A percentile compares a stretch with the other conserved stretches of the same genome.
These are phyloP conservation scores for Lasiosphaeria miniovina DNA, from an alignment of 495 filamentous ascomycete species.

Conservation along the genomic window DNA sequence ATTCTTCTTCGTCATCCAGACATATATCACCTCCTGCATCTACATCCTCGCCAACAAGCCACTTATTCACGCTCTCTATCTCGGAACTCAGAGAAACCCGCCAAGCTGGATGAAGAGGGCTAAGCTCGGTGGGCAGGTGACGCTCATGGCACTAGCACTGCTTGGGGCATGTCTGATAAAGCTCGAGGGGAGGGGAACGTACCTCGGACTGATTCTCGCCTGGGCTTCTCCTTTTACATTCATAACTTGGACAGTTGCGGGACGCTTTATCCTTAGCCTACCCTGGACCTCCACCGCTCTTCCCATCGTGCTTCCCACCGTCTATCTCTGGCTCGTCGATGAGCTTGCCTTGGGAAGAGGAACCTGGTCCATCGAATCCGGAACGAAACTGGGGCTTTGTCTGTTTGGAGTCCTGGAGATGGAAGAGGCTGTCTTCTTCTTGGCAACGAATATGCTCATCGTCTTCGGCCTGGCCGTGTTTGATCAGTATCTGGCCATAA, in stretches of 20 bases:
- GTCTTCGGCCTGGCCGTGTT: slow-evolving; percentile 63
- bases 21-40: slow-evolving; percentile 63
- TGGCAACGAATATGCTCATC: slow-evolving; percentile 61
- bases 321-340: slow-evolving; percentile 66
- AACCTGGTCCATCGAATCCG: slow-evolving; percentile 62
- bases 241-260: slow-evolving; percentile 58
- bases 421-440: slow-evolving; percentile 68
- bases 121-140: slow-evolving; percentile 41
- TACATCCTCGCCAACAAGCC: slow-evolving; percentile 64
- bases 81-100: slow-evolving; percentile 29
- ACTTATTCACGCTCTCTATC: slow-evolving; percentile 54
- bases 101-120: slow-evolving; percentile 15
- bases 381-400: slow-evolving; percentile 57
- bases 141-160: slow-evolving; percentile 37
- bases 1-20: slow-evolving; percentile 75
- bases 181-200: slow-evolving; percentile 47
- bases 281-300: slow-evolving; percentile 48
- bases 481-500: slow-evolving; percentile 59
- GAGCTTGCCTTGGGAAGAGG: slow-evolving; percentile 58
- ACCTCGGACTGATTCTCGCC: slow-evolving; percentile 62
- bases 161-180: slow-evolving; percentile 39
- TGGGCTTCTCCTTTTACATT: slow-evolving; percentile 64
- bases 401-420: slow-evolving; percentile 62
- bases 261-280: slow-evolving; percentile 55
- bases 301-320: slow-evolving; percentile 59